Evolutionary conservation across 768 basidiomycete genomes (phyloP).

Genomic region (Dacryopinax spathularia): DNA sequence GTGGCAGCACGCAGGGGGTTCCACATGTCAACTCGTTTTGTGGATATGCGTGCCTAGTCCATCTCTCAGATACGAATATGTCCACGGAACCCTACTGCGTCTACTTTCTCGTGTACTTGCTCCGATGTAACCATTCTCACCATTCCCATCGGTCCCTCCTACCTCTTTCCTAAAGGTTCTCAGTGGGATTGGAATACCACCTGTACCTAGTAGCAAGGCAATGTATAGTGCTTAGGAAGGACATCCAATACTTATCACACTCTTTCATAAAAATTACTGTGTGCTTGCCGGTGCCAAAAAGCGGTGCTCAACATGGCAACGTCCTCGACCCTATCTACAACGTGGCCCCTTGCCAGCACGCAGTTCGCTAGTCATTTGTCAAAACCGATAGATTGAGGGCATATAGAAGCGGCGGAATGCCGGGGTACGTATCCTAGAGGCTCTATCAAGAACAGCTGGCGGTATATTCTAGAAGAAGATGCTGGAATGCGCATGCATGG

Average conservation of each 20-base stretch:
- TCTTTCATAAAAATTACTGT: background rate
- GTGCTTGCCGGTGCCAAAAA: too few relatives aligned
- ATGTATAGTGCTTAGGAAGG: background rate
- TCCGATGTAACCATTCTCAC: background rate
- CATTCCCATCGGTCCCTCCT: background rate
- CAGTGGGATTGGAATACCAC: background rate
- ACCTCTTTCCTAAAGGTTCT: background rate
- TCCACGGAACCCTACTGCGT: background rate
- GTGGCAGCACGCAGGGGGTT: background rate
- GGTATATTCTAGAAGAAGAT: too few relatives aligned
- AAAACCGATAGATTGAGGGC: too few relatives aligned
- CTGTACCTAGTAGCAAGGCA: background rate
- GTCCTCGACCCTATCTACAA: too few relatives aligned
- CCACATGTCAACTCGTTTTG: background rate
- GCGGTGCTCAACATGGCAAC: too few relatives aligned
- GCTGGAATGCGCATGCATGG: too few relatives aligned
- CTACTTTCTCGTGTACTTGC: background rate
- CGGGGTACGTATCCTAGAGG: too few relatives aligned
- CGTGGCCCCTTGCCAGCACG: too few relatives aligned
- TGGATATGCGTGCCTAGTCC: background rate
- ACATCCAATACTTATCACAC: background rate
- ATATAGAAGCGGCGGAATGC: too few relatives aligned
- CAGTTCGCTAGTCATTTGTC: too few relatives aligned
- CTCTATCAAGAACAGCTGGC: too few relatives aligned
- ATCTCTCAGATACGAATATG: too few relatives aligned